Percentiles rank a stretch among this genome's conserved stretches.
Conservation (phyloP, 805 yeast species). For the Candida mattraensis region DNA sequence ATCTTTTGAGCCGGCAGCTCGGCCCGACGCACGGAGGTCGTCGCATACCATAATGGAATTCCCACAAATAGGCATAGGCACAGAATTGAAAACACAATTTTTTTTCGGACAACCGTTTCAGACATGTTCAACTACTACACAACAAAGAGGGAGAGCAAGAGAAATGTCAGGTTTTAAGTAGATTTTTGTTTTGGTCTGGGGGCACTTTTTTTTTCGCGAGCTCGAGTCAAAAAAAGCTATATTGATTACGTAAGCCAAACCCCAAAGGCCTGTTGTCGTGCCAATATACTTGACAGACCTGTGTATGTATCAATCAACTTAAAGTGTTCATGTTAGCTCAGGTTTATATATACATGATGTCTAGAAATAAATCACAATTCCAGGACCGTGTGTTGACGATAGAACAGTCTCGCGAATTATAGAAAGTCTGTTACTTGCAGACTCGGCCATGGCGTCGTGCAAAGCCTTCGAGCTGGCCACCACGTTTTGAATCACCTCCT, state of each 20-base stretch:
- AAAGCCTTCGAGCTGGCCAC: conserved; percentile 65
- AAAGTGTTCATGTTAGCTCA: neutral
- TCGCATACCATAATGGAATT: conserved; percentile 56
- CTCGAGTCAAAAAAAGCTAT: too few relatives aligned
- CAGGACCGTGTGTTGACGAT: conserved; percentile 76
- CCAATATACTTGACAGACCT: neutral
- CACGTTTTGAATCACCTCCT: conserved; percentile 70
- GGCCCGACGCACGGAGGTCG: conserved; percentile 66
- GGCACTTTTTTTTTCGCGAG: too few relatives aligned
- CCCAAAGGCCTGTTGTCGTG: too few relatives aligned
- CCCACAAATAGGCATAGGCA: conserved; percentile 41
- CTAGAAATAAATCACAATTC: conserved; percentile 61
- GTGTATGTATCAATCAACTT: neutral
- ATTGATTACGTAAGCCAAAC: too few relatives aligned
- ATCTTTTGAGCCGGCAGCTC: conserved; percentile 52
- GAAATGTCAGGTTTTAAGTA: neutral
- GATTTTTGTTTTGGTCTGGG: too few relatives aligned
- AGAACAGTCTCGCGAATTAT: conserved; percentile 67
- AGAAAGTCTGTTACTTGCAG: conserved; percentile 66
- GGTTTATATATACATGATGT: conserved; percentile 3
- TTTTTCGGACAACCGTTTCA: conserved; percentile 9
- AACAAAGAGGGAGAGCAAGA: neutral
- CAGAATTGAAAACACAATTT: conserved; percentile 28
- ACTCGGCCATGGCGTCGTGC: conserved; percentile 49
- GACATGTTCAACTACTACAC: neutral